phyloP scores from a whole-genome alignment of 257 asterid genomes.

The Nemophila menziesii region DNA sequence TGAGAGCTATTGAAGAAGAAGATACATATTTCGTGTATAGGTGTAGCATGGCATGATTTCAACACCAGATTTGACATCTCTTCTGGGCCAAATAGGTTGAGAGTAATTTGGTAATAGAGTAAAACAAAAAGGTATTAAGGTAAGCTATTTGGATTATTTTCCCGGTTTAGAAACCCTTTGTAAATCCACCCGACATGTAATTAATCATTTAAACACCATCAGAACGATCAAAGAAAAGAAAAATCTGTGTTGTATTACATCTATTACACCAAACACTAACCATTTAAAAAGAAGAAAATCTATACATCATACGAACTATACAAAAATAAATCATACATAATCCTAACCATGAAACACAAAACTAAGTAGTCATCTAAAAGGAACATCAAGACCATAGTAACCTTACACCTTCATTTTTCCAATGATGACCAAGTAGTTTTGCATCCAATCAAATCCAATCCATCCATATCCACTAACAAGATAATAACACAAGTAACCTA shows the following conservation, averaged over 20 bases:
- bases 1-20: no score
- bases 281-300: background rate
- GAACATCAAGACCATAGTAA: background rate
- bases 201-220: no score
- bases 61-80: no score
- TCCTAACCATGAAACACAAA: background rate
- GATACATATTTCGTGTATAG: no score
- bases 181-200: no score
- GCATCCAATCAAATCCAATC: background rate
- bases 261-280: background rate
- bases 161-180: no score
- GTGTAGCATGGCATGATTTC: no score
- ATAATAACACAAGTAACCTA: background rate
- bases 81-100: no score
- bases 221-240: background rate
- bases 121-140: no score
- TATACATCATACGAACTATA: conserved; percentile 6
- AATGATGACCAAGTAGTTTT: background rate
- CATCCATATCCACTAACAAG: background rate
- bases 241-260: background rate
- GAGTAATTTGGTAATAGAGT: no score
- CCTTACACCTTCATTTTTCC: background rate
- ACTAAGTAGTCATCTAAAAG: background rate
- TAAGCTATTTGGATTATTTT: no score
- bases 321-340: background rate